Conservation (phyloP, 345 rosid genomes). For the Sonneratia alba region DNA sequence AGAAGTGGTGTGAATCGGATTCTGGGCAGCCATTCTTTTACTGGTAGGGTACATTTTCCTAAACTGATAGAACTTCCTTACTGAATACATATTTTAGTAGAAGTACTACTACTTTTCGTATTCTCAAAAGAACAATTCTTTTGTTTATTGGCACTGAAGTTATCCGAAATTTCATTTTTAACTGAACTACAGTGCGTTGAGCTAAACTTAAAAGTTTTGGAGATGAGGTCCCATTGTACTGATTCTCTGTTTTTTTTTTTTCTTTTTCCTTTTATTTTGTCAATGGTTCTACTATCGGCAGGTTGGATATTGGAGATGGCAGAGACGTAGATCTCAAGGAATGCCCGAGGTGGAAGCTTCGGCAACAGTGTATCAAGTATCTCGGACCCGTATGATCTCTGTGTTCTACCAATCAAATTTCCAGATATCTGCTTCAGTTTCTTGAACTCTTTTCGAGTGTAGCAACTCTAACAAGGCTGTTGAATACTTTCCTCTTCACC, state of each 20-base stretch:
- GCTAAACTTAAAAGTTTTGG: too few relatives aligned
- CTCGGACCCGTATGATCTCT: slow-evolving; percentile 26
- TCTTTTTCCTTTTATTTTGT: too few relatives aligned
- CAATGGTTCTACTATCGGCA: not conserved
- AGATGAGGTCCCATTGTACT: too few relatives aligned
- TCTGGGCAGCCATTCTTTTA: slow-evolving; percentile 30
- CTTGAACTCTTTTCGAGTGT: not conserved
- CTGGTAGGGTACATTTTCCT: slow-evolving; percentile 14
- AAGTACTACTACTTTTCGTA: too few relatives aligned
- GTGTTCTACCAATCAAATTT: not conserved
- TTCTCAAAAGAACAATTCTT: too few relatives aligned
- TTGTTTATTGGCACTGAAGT: too few relatives aligned
- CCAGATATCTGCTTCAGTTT: not conserved
- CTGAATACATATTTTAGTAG: too few relatives aligned
- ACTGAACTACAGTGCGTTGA: too few relatives aligned
- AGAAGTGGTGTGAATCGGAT: slow-evolving; percentile 23
- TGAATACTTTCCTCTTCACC: not conserved
- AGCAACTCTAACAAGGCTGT: not conserved
- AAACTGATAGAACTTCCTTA: not conserved
- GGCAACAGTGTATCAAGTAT: slow-evolving; percentile 27
- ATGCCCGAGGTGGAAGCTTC: slow-evolving; percentile 30
- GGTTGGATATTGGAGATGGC: slow-evolving; percentile 38
- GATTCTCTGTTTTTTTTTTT: too few relatives aligned
- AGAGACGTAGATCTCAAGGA: slow-evolving; percentile 21
- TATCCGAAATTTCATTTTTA: too few relatives aligned